These are phyloP conservation scores for Anisogramma anomala DNA, from an alignment of 2,329 filamentous ascomycete species.

Conservation along the genomic window DNA sequence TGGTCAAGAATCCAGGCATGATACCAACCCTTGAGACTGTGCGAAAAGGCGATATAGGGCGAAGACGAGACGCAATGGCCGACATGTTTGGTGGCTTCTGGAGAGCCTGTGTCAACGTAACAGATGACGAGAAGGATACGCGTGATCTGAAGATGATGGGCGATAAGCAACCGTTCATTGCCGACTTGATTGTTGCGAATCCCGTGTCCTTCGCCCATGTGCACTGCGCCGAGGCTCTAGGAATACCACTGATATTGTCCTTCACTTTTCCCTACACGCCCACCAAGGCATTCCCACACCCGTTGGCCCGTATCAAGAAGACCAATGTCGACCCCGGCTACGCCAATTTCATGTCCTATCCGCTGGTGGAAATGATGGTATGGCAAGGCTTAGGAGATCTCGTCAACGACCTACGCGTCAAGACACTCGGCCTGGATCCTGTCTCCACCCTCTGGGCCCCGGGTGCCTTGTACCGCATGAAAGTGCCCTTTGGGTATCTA, in stretches of 20 bases:
- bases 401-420: slow-evolving; percentile 61
- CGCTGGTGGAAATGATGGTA: slow-evolving; percentile 73
- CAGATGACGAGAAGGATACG: slow-evolving; percentile 53
- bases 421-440: slow-evolving; percentile 58
- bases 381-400: slow-evolving; percentile 82
- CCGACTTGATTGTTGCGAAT: slow-evolving; percentile 77
- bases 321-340: slow-evolving; percentile 61
- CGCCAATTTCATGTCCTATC: slow-evolving; percentile 71
- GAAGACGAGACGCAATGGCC: slow-evolving; percentile 57
- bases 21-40: slow-evolving; percentile 64
- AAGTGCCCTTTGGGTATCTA: slow-evolving; percentile 65
- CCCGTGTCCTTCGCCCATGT: slow-evolving; percentile 68
- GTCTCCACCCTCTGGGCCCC: slow-evolving; percentile 69
- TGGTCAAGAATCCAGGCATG: slow-evolving; percentile 75
- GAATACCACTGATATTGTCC: slow-evolving; percentile 72
- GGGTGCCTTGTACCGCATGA: slow-evolving; percentile 58
- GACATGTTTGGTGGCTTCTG: slow-evolving; percentile 79
- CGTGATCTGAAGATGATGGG: slow-evolving; percentile 56
- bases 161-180: slow-evolving; percentile 48
- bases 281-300: slow-evolving; percentile 65
- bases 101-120: slow-evolving; percentile 63
- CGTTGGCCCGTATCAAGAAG: slow-evolving; percentile 62
- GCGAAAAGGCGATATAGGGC: slow-evolving; percentile 59
- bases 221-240: slow-evolving; percentile 68
- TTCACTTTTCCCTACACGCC: slow-evolving; percentile 79